A percentile compares a stretch with the other conserved stretches of the same genome.
These are phyloP conservation scores for Acer yangbiense DNA, from an alignment of 345 rosid species.

Conservation along the genomic window DNA sequence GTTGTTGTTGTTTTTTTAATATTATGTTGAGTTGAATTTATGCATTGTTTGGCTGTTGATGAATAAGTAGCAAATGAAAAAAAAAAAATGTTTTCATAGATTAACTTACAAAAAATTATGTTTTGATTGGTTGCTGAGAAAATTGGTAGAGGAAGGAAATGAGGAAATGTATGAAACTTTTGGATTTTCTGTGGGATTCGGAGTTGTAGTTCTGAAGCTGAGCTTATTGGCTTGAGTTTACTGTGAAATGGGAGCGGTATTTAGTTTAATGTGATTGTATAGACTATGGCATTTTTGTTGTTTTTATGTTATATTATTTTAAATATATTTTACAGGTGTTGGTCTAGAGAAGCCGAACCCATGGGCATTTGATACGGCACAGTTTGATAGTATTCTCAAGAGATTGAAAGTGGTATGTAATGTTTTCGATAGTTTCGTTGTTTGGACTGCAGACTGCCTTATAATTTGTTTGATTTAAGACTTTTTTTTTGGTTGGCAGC, in stretches of 20 bases:
- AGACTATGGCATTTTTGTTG: neutral
- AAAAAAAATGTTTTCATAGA: neutral
- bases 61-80: neutral
- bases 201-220: no score
- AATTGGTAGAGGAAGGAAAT: neutral
- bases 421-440: neutral
- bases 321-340: constrained; percentile 56
- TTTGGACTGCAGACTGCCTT: neutral
- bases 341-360: constrained; percentile 87
- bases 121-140: neutral
- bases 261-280: neutral
- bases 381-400: constrained; percentile 89
- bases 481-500: constrained; percentile 42
- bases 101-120: no score
- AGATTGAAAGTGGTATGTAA: constrained; percentile 84
- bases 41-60: neutral
- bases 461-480: neutral
- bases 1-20: neutral
- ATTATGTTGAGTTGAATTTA: neutral
- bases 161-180: neutral
- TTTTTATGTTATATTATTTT: neutral
- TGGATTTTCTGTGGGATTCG: no score
- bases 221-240: neutral
- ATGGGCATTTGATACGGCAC: constrained; percentile 97
- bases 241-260: neutral